A percentile compares a stretch with the other conserved stretches of the same genome.
phyloP scores from a whole-genome alignment of 495 filamentous ascomycete species.

The Aspergillus steynii region DNA sequence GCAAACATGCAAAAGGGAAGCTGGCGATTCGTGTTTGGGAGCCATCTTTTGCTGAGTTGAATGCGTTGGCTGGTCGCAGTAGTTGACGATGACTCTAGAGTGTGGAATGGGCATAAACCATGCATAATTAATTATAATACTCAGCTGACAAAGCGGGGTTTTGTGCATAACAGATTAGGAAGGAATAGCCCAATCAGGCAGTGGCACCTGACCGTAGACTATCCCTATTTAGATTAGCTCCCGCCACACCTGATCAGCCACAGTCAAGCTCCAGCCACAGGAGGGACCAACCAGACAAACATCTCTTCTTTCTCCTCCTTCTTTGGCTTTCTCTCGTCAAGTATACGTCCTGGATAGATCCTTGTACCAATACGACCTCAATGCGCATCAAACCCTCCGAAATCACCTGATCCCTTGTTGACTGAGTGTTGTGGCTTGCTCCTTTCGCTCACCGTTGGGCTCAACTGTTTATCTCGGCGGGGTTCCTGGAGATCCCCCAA shows the following conservation, averaged over 20 bases:
- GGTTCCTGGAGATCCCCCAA: background rate
- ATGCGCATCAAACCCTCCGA: too few species aligned
- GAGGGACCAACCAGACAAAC: background rate
- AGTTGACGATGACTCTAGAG: too few species aligned
- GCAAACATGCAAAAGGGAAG: slow-evolving; percentile 1
- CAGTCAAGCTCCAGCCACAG: background rate
- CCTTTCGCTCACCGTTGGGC: background rate
- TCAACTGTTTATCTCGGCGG: background rate
- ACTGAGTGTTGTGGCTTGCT: background rate
- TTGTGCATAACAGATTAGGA: too few species aligned
- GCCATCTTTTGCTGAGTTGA: background rate
- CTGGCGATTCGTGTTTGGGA: slow-evolving; percentile 1
- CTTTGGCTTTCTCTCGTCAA: background rate
- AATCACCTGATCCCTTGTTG: background rate
- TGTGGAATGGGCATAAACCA: background rate
- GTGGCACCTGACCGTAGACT: too few species aligned
- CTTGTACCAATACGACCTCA: background rate
- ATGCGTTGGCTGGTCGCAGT: too few species aligned
- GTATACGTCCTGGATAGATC: background rate
- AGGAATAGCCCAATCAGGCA: too few species aligned
- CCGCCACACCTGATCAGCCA: background rate
- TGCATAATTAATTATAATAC: background rate
- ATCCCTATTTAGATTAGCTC: too few species aligned
- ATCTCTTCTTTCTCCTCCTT: background rate
- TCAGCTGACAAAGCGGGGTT: background rate